These are phyloP conservation scores for Linum tenue DNA, from an alignment of 345 rosid genomes.

Conservation along the genomic window DNA sequence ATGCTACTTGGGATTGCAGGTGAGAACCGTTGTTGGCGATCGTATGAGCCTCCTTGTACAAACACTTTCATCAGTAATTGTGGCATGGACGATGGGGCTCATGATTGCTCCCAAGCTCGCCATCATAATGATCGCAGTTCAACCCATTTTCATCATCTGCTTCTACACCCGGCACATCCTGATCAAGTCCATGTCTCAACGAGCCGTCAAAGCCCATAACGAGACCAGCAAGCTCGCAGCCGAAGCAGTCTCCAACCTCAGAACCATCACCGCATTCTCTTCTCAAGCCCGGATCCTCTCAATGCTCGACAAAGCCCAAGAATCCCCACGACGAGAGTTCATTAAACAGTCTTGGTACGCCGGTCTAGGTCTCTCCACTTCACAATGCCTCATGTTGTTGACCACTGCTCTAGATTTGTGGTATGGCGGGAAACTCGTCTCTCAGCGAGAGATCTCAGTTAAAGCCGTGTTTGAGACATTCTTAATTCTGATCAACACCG, in stretches of 20 bases:
- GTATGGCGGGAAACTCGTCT: constrained; percentile 25
- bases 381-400: constrained; percentile 32
- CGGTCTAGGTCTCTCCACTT: constrained; percentile 30
- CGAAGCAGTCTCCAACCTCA: constrained; percentile 30
- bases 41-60: constrained; percentile 31
- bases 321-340: constrained; percentile 31
- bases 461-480: constrained; percentile 21
- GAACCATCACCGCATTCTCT: constrained; percentile 33
- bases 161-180: constrained; percentile 16
- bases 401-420: constrained; percentile 27
- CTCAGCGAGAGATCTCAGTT: constrained; percentile 14
- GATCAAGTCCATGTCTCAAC: constrained; percentile 18
- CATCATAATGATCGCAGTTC: constrained; percentile 40
- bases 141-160: constrained; percentile 29
- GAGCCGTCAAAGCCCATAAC: constrained; percentile 22
- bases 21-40: constrained; percentile 5
- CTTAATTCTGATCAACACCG: constrained; percentile 22
- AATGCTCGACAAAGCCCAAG: constrained; percentile 36
- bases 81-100: constrained; percentile 41
- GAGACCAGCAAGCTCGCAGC: constrained; percentile 22
- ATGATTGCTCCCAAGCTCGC: constrained; percentile 42
- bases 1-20: not conserved
- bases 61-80: constrained; percentile 26
- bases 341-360: constrained; percentile 22
- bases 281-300: constrained; percentile 31